Percentiles rank a stretch among this genome's conserved stretches.
These are phyloP conservation scores for Neospermospora avenae DNA, from an alignment of 2,329 filamentous ascomycete genomes.

Conservation along the genomic window DNA sequence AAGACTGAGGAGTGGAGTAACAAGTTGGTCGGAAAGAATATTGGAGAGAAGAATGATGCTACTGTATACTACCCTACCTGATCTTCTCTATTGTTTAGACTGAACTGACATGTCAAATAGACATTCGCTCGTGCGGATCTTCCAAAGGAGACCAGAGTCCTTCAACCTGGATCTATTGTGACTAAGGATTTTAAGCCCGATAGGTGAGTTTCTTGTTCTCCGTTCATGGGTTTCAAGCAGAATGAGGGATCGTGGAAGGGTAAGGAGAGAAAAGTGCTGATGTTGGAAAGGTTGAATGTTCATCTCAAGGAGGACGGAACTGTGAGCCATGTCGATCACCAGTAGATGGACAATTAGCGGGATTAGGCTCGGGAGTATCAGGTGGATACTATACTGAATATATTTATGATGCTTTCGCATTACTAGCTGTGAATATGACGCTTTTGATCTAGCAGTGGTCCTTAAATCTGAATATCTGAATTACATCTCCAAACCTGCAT, in stretches of 20 bases:
- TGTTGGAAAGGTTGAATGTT: slow-evolving; percentile 52
- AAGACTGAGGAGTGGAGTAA: slow-evolving; percentile 57
- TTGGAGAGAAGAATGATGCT: slow-evolving; percentile 51
- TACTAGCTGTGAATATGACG: neutral
- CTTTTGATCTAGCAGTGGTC: neutral
- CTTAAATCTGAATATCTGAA: neutral
- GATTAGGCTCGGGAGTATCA: neutral
- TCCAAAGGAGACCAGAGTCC: slow-evolving; percentile 53
- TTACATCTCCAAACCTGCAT: slow-evolving; percentile 9
- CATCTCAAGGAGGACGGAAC: slow-evolving; percentile 58
- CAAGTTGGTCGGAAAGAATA: slow-evolving; percentile 62
- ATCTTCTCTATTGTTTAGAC: neutral
- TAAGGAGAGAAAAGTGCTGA: slow-evolving; percentile 3
- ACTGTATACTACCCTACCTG: slow-evolving; percentile 43
- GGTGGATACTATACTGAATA: slow-evolving; percentile 1
- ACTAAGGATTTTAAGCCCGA: slow-evolving; percentile 51
- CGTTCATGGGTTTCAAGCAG: too few relatives aligned
- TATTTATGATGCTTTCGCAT: slow-evolving; percentile 10
- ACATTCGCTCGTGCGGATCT: slow-evolving; percentile 59
- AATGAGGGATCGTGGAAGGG: too few relatives aligned
- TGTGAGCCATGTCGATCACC: slow-evolving; percentile 55
- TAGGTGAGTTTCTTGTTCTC: slow-evolving; percentile 27
- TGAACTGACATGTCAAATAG: slow-evolving; percentile 36
- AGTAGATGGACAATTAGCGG: slow-evolving; percentile 21
- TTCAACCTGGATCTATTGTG: slow-evolving; percentile 54